Base-by-base conservation (phyloP, 2,329 filamentous ascomycete genomes). In the Fusarium sp. region DNA sequence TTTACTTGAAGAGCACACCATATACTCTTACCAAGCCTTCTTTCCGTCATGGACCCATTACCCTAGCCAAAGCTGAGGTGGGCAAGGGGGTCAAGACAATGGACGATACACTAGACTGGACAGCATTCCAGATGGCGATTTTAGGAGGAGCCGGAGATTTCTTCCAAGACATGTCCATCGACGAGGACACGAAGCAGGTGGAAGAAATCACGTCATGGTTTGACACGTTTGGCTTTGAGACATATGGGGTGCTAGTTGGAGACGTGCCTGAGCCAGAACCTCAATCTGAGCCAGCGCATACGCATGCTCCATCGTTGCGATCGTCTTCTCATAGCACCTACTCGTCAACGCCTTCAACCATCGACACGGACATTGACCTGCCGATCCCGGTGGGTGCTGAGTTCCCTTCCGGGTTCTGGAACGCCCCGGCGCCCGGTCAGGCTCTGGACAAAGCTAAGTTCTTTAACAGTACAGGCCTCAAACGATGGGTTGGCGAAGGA, bases 81-180 rank as follows among this genome's bases (percentile, higher is more conserved):
- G 70, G 77, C 24, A 79, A 73, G 12, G 78, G 80, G 25, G 70
- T 77, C 59, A 81, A 79, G 62, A 78, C 77, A 22, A 80, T 81
- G 30, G 87, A 88, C 53, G 86, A 78, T 20, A 84, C 81, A 11
- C 77, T 90, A 6, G 88, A 91, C 80, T 90, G 88, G 88, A 88
- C 86, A 8, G 88, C 88, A 6, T 90, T 90, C 75, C 88, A 91
- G 77, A 89, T 90, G 84, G 88, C 89, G 18, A 89, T 90, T 52
- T 79, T 87, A 0, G 88, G 88, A 44, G 87, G 86, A 8, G 85
- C 86, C 4, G 86, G 85, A 30, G 86, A 88, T 68, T 81, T 86
- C 46, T 80, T 83, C 54, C 79, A 79, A 20, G 86, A 85, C 70
- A 67, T 57, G 66, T 75, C 57, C 81, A 85, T 22, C 44, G 81